Evolutionary conservation across 1,284 basidiomycete genomes (phyloP).

Genomic region (Phellopilus nigrolimitatus): DNA sequence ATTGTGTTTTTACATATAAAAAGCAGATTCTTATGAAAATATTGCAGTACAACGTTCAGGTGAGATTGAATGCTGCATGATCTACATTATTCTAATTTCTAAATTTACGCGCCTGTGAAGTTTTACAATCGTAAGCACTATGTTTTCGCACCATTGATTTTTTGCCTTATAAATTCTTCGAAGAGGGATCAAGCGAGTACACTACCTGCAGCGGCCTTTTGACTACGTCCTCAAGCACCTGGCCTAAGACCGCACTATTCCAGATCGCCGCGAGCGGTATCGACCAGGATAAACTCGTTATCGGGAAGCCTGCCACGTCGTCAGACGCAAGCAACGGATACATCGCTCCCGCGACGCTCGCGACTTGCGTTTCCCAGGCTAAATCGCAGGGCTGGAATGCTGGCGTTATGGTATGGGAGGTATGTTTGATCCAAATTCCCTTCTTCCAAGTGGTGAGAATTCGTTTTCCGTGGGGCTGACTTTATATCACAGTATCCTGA

Average conservation of each 20-base stretch:
- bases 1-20: neutral
- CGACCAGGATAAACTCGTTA: constrained; percentile 44
- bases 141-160: neutral
- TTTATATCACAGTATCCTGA: constrained; percentile 38
- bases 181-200: constrained; percentile 54
- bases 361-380: constrained; percentile 50
- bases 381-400: constrained; percentile 55
- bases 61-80: constrained; percentile 21
- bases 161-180: neutral
- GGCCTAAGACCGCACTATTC: constrained; percentile 49
- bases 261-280: constrained; percentile 57
- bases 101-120: too few relatives aligned
- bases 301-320: constrained; percentile 56
- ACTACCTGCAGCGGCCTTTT: constrained; percentile 53
- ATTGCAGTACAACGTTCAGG: constrained; percentile 43
- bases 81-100: too few relatives aligned
- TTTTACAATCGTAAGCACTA: constrained; percentile 57
- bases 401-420: constrained; percentile 50
- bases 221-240: constrained; percentile 44
- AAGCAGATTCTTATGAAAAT: neutral
- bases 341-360: constrained; percentile 47
- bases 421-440: too few relatives aligned
- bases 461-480: too few relatives aligned
- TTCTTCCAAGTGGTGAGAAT: too few relatives aligned
- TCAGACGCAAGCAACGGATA: constrained; percentile 56